Percentiles rank a stretch among this genome's conserved stretches.
Evolutionary conservation across 345 rosid species (phyloP).

Genomic region (Eucalyptus cloeziana): DNA sequence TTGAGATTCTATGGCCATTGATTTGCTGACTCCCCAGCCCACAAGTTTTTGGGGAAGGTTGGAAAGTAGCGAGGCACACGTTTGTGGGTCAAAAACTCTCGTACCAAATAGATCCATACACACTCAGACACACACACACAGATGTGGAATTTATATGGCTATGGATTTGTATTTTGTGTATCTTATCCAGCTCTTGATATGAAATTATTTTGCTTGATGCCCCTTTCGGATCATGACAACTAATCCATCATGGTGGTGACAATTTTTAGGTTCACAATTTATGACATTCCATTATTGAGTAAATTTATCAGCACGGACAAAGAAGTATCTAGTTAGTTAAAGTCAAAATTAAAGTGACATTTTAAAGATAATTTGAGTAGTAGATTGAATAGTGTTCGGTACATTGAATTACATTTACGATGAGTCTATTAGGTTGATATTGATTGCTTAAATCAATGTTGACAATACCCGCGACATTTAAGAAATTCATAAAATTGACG

Average conservation of each 20-base stretch:
- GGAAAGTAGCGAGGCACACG: not conserved
- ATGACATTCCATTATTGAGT: not conserved
- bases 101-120: not conserved
- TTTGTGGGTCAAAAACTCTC: not conserved
- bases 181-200: not conserved
- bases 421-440: accelerated
- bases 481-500: accelerated
- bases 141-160: not conserved
- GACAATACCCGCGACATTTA: not conserved
- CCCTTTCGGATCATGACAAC: not conserved
- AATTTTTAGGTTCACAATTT: not conserved
- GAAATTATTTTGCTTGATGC: not conserved
- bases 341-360: not conserved
- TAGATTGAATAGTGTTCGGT: accelerated
- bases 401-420: not conserved
- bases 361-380: accelerated
- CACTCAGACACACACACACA: accelerated
- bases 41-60: not conserved
- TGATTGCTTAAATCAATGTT: too few relatives aligned
- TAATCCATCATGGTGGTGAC: accelerated
- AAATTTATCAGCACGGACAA: accelerated
- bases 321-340: accelerated
- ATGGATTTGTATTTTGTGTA: not conserved
- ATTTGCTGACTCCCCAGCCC: not conserved
- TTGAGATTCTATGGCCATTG: not conserved